These are phyloP conservation scores for Toxoplasma gondii DNA, from an alignment of 169 alveolate species.

Conservation along the genomic window DNA sequence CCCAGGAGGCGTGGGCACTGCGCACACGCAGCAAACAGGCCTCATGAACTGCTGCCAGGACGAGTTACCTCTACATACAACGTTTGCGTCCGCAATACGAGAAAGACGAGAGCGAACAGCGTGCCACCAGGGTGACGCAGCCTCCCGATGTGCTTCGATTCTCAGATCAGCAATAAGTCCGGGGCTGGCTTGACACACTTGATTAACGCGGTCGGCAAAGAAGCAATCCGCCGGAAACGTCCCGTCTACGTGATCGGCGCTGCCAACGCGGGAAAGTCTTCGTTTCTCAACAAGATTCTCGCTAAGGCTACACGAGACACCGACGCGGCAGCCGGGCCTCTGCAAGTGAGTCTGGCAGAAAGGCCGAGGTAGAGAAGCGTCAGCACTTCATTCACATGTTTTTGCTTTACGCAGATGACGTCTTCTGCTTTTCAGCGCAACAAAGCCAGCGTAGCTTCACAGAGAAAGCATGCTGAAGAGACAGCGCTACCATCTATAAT, in stretches of 20 bases:
- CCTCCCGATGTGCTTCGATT: not conserved
- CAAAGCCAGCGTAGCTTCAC: no score
- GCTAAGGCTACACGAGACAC: not conserved
- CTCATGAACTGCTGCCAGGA: no score
- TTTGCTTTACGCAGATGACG: no score
- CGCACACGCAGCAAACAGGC: no score
- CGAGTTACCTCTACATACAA: no score
- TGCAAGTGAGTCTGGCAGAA: not conserved
- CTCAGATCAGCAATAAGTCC: slow-evolving; percentile 33
- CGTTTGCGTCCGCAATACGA: no score
- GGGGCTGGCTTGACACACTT: slow-evolving; percentile 21
- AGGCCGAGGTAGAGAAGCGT: no score
- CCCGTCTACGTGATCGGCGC: slow-evolving; percentile 37
- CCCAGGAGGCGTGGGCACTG: no score
- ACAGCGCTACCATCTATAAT: not conserved
- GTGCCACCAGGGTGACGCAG: no score
- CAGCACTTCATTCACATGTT: no score
- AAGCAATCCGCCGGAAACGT: slow-evolving; percentile 7
- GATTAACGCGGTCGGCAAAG: slow-evolving; percentile 27
- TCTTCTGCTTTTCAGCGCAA: no score
- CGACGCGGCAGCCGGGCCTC: not conserved
- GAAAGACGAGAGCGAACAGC: no score
- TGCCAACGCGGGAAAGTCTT: slow-evolving; percentile 34
- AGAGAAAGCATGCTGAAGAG: not conserved
- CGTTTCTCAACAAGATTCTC: slow-evolving; percentile 28